phyloP scores from a whole-genome alignment of 768 basidiomycete genomes.

The Tulasnella sp. region DNA sequence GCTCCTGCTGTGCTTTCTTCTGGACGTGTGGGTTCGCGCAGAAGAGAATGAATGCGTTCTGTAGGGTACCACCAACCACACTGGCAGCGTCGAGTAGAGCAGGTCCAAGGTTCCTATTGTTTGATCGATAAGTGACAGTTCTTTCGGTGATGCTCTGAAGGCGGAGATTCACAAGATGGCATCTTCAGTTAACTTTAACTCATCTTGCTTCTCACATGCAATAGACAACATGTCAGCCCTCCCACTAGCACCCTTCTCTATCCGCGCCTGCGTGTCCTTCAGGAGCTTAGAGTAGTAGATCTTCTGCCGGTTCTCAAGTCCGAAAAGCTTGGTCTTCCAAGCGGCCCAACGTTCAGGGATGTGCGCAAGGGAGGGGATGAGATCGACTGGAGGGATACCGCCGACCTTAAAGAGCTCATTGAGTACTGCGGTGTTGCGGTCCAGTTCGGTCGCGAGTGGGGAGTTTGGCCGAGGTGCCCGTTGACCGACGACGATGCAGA shows the following conservation, averaged over 20 bases:
- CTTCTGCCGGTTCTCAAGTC: neutral
- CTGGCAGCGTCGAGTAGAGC: conserved; percentile 7
- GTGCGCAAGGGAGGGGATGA: conserved; percentile 7
- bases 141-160: neutral
- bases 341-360: conserved; percentile 7
- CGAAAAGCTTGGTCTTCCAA: conserved; percentile 1
- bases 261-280: conserved; percentile 7
- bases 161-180: neutral
- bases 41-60: conserved; percentile 18
- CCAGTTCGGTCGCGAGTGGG: neutral
- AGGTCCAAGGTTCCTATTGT: conserved; percentile 1
- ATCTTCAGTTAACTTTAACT: neutral
- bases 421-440: neutral
- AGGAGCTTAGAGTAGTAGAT: conserved; percentile 5
- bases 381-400: conserved; percentile 5
- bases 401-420: conserved; percentile 1
- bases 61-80: neutral
- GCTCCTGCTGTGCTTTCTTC: conserved; percentile 41
- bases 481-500: conserved; percentile 11
- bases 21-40: conserved; percentile 34
- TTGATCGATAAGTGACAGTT: neutral
- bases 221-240: neutral
- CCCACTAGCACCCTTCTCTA: neutral
- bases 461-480: neutral
- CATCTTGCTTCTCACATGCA: conserved; percentile 1